A percentile compares a stretch with the other conserved stretches of the same genome.
Conservation (phyloP, 2,329 filamentous ascomycete genomes). For the Zymoseptoria tritici region DNA sequence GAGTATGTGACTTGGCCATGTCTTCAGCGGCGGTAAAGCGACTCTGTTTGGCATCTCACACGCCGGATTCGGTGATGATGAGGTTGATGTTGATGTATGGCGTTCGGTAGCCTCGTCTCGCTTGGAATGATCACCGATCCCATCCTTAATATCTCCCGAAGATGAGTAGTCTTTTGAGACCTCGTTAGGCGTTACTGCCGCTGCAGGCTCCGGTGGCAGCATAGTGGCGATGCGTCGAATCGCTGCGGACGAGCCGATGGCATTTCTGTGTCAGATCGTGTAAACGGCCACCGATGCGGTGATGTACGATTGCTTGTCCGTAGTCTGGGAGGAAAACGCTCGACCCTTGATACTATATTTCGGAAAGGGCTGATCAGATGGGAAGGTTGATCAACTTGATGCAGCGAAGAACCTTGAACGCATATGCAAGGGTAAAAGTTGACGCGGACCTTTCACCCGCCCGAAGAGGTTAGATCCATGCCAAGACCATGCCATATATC, state of each 20-base stretch:
- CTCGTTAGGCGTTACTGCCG: neutral
- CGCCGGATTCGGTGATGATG: neutral
- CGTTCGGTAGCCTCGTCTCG: neutral
- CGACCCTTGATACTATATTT: neutral
- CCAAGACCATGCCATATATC: neutral
- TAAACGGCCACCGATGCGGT: neutral
- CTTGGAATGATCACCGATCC: neutral
- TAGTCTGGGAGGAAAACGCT: neutral
- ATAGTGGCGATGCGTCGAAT: neutral
- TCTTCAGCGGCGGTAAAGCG: neutral
- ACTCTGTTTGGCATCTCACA: neutral
- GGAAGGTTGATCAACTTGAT: neutral
- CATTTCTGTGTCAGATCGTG: neutral
- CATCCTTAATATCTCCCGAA: neutral
- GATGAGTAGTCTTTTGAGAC: neutral
- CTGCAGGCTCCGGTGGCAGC: neutral
- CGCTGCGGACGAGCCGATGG: neutral
- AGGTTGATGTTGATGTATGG: neutral
- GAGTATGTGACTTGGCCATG: neutral
- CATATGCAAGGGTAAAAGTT: neutral
- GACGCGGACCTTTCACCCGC: neutral
- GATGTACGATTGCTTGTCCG: neutral
- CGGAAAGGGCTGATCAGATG: neutral
- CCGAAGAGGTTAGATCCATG: neutral
- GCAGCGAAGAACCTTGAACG: neutral